Evolutionary conservation across 179 eudicot genomes (phyloP).

Genomic region (Sideroxylon spinosum): DNA sequence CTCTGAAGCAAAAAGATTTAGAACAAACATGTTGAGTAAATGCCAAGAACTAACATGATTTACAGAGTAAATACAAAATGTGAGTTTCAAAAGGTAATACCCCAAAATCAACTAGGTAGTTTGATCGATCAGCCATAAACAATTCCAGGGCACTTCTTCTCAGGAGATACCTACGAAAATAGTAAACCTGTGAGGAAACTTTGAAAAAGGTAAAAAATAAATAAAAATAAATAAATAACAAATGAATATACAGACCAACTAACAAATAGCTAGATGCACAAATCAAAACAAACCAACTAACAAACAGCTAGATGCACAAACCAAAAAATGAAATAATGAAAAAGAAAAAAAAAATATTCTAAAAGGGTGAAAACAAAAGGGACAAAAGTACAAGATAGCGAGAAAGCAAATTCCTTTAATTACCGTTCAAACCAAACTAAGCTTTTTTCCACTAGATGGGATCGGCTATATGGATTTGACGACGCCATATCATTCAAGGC

Average conservation of each 20-base stretch:
- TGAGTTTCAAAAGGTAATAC: slow-evolving; percentile 35
- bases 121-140: slow-evolving; percentile 95
- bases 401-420: no score
- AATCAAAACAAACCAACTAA: no score
- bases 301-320: no score
- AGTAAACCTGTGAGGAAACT: slow-evolving; percentile 1
- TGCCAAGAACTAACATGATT: slow-evolving; percentile 10
- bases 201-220: not conserved
- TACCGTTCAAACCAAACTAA: no score
- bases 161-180: slow-evolving; percentile 73
- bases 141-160: slow-evolving; percentile 96
- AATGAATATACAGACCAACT: not conserved
- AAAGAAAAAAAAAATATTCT: no score
- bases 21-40: slow-evolving; percentile 15
- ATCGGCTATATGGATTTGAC: no score
- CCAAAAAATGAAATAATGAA: no score
- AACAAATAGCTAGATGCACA: not conserved
- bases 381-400: no score
- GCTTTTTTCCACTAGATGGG: no score
- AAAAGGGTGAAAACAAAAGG: no score
- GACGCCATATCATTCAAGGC: no score
- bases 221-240: not conserved
- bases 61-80: slow-evolving; percentile 8
- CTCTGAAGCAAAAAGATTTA: slow-evolving; percentile 41
- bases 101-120: slow-evolving; percentile 96